Evolutionary conservation across 2,329 filamentous ascomycete species (phyloP).

Genomic region (Botrytis fabae): DNA sequence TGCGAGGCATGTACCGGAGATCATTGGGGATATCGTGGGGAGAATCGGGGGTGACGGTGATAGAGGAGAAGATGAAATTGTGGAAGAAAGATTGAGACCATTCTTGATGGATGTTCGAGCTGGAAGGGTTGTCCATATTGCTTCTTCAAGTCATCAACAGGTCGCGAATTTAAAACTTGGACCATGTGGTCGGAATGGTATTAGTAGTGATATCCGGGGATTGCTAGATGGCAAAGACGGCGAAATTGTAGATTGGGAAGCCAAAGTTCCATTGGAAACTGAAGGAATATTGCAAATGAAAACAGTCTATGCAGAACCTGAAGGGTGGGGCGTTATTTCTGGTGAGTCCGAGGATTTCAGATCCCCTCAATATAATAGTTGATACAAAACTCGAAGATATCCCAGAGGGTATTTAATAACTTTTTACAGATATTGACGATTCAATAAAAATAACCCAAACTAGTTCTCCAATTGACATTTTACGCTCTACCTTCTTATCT

Average conservation of each 20-base stretch:
- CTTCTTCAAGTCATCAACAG: slow-evolving; percentile 49
- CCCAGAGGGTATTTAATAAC: slow-evolving; percentile 26
- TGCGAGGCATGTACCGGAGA: slow-evolving; percentile 64
- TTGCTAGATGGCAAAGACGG: slow-evolving; percentile 52
- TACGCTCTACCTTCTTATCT: slow-evolving; percentile 81
- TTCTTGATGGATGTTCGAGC: slow-evolving; percentile 77
- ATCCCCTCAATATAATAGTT: too few species aligned
- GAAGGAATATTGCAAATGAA: slow-evolving; percentile 61
- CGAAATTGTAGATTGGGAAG: slow-evolving; percentile 48
- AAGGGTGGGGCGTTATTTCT: slow-evolving; percentile 83
- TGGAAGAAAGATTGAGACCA: slow-evolving; percentile 69
- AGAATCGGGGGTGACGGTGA: slow-evolving; percentile 63
- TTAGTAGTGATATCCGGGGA: slow-evolving; percentile 63
- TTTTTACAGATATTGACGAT: slow-evolving; percentile 77
- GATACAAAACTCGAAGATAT: neutral
- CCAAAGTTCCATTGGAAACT: slow-evolving; percentile 52
- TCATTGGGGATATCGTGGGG: slow-evolving; percentile 69
- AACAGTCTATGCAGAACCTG: slow-evolving; percentile 71
- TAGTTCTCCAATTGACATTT: slow-evolving; percentile 74
- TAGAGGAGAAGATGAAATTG: slow-evolving; percentile 58
- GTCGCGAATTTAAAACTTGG: slow-evolving; percentile 56
- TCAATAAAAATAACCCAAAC: slow-evolving; percentile 93
- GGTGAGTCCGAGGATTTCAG: slow-evolving; percentile 45
- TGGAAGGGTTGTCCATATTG: slow-evolving; percentile 65
- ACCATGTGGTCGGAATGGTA: slow-evolving; percentile 70